A percentile compares a stretch with the other conserved stretches of the same genome.
These are phyloP conservation scores for Lentinus brumalis DNA, from an alignment of 768 basidiomycete species.

Conservation along the genomic window DNA sequence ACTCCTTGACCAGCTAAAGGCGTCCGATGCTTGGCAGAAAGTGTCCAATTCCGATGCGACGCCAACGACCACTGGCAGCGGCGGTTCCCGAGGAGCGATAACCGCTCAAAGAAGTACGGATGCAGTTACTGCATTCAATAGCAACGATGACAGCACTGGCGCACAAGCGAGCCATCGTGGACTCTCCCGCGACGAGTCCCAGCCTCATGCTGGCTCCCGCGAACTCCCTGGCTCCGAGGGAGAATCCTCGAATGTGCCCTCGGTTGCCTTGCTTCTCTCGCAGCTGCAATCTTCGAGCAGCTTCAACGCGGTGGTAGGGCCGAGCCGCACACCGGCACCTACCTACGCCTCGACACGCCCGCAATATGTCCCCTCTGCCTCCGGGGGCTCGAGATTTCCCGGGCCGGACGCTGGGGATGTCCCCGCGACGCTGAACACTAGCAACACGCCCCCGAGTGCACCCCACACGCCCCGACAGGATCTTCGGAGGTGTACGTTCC, in stretches of 20 bases:
- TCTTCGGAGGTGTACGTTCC: conserved; percentile 57
- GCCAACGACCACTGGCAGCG: not conserved
- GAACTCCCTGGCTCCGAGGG: conserved; percentile 14
- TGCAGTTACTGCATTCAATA: not conserved
- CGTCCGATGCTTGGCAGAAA: conserved; percentile 72
- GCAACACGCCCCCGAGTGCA: not conserved
- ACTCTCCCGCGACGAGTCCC: not conserved
- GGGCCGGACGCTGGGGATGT: not conserved
- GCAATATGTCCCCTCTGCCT: not conserved
- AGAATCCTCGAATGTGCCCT: conserved; percentile 31
- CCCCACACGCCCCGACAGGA: conserved; percentile 34
- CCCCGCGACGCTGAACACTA: not conserved
- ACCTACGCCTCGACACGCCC: not conserved
- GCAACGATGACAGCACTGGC: not conserved
- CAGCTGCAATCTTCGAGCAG: conserved; percentile 48
- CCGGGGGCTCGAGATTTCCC: not conserved
- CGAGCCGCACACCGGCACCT: conserved; percentile 3
- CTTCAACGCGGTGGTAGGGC: conserved; percentile 18
- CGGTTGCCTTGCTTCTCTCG: conserved; percentile 65
- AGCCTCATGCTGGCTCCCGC: conserved; percentile 2
- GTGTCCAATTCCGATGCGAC: conserved; percentile 26
- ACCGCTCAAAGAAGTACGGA: not conserved
- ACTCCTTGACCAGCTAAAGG: conserved; percentile 67
- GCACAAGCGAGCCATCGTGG: not conserved
- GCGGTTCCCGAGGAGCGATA: not conserved